Conservation (phyloP, 1,284 basidiomycete genomes). For the Tremellales sp. region DNA sequence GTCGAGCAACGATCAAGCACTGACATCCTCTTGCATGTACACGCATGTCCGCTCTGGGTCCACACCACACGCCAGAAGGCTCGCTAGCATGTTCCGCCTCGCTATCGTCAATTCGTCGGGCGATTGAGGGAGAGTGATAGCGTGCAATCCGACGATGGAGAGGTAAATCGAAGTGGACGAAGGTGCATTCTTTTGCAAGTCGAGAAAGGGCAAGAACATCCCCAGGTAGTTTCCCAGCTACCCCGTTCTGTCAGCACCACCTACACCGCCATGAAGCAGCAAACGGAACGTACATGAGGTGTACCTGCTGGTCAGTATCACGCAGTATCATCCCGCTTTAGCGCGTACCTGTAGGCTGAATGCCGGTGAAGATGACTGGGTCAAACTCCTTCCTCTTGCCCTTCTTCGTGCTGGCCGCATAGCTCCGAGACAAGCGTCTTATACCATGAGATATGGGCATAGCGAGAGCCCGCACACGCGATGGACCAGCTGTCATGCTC, state of each 20-base stretch:
- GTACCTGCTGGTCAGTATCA: conserved; percentile 71
- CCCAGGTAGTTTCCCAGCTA: conserved; percentile 93
- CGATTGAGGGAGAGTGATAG: conserved; percentile 79
- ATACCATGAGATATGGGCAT: no score
- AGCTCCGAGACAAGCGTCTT: no score
- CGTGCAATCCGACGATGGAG: conserved; percentile 88
- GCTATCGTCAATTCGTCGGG: conserved; percentile 44
- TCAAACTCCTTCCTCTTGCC: conserved; percentile 4
- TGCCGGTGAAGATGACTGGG: conserved; percentile 52
- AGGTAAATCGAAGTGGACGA: conserved; percentile 67
- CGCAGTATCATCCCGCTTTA: background rate
- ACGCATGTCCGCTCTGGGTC: conserved; percentile 71
- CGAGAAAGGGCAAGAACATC: conserved; percentile 31
- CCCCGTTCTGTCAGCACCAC: background rate
- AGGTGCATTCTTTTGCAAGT: conserved; percentile 61
- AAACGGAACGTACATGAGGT: conserved; percentile 62
- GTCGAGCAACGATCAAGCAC: conserved; percentile 27
- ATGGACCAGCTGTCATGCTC: no score
- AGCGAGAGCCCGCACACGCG: no score
- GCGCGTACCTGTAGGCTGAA: conserved; percentile 52
- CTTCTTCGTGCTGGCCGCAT: no score
- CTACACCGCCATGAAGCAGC: background rate
- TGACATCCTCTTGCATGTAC: conserved; percentile 83
- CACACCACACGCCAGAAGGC: conserved; percentile 77
- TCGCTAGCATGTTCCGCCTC: conserved; percentile 73